These are phyloP conservation scores for Typha latifolia DNA, from an alignment of 176 grass and related monocot species.

Conservation along the genomic window DNA sequence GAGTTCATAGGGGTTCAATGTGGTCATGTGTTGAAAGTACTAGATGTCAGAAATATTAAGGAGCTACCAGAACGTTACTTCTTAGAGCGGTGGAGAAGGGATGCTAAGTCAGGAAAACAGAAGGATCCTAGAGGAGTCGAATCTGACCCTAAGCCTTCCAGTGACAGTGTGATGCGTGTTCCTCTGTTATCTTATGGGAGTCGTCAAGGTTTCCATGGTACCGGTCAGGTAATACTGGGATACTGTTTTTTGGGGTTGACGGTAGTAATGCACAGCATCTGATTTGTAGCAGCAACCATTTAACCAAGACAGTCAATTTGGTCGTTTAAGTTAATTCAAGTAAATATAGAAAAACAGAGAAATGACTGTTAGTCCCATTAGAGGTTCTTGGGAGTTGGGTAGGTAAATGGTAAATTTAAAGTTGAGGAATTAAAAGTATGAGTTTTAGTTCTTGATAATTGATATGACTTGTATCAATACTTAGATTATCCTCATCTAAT, in stretches of 20 bases:
- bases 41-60: slow-evolving; percentile 45
- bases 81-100: slow-evolving; percentile 42
- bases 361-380: not conserved
- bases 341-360: not conserved
- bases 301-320: not conserved
- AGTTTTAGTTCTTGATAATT: too few relatives aligned
- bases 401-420: too few relatives aligned
- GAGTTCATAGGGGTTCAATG: slow-evolving; percentile 41
- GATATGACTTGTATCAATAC: too few relatives aligned
- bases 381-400: not conserved
- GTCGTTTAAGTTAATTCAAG: not conserved
- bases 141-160: not conserved
- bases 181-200: not conserved
- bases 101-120: slow-evolving; percentile 9
- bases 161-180: too few relatives aligned
- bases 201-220: slow-evolving; percentile 1
- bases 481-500: too few relatives aligned
- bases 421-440: too few relatives aligned
- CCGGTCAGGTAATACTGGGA: not conserved
- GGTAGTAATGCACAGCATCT: not conserved
- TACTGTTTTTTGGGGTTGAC: not conserved
- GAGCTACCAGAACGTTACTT: slow-evolving; percentile 33
- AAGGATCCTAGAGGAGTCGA: not conserved
- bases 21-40: slow-evolving; percentile 42
- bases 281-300: not conserved